Base-by-base conservation (phyloP, 23 red algal species). In the Gracilaria vermiculophylla region DNA sequence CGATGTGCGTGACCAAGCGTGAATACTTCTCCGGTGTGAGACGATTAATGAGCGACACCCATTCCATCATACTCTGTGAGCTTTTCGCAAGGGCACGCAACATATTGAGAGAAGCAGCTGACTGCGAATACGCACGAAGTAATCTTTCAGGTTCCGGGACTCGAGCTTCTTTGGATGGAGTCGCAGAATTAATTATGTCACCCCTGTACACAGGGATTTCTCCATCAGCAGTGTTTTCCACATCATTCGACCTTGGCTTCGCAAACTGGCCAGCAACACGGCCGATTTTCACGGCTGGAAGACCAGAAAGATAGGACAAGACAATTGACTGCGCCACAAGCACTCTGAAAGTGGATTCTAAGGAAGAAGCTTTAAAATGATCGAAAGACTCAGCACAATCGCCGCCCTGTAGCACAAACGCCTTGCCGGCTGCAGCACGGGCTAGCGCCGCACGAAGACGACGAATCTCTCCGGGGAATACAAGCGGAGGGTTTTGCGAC, bases 261-360 rank as follows among this genome's bases (percentile, higher is more conserved):
- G 94, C 94, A 92, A 96, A 96, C 73, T 98, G 91, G 5, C 95
- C 95, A 4, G 83, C 95, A 31, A 98, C 88, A 27, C 91, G 85
- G 11, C 92, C 92, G 42, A 98, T 94, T 28, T 94, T 94, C 14
- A 92, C 69, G 21, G 91, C 91, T 5, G 91, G 95, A 28, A 85
- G 76, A 13, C 91, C 91, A 5, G 88, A 92, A 54, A 82, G 64
- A 24, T 87, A 90, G n/a, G 81, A 83, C 80, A 98, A 31, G 11
- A 79, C 79, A 48, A 94, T 92, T 19, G 87, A 88, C 64, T 94
- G 91, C 33, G 81, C 92, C 0, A 92, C 60, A 39, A 98, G 86
- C n/a, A 94, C 65, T 23, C 88, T 49, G 83, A 91, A 94, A 17
- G 84, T 90, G 23, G 85, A 76, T 10, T 92, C 83, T 23, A 85